Evolutionary conservation across 768 basidiomycete species (phyloP).

Genomic region (Floccularia luteovirens): DNA sequence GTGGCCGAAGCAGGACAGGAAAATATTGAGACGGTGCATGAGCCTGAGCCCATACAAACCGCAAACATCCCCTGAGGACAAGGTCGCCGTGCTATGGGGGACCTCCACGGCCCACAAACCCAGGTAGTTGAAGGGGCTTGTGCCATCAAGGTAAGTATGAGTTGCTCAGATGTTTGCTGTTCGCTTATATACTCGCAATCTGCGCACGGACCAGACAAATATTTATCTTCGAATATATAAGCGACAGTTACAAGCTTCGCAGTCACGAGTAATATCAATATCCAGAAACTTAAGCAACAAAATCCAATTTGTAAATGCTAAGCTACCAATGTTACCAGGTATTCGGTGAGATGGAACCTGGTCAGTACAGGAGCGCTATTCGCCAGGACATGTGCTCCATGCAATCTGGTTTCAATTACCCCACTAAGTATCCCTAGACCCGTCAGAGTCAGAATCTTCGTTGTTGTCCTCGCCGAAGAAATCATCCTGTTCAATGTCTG

Average conservation of each 20-base stretch:
- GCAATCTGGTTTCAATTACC: too few relatives aligned
- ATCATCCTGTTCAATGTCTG: conserved; percentile 22
- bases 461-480: conserved; percentile 35
- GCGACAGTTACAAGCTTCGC: too few relatives aligned
- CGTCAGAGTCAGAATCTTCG: too few relatives aligned
- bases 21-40: conserved; percentile 75
- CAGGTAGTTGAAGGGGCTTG: conserved; percentile 34
- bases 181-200: conserved; percentile 11
- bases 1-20: conserved; percentile 58
- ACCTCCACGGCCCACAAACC: conserved; percentile 39
- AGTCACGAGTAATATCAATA: too few relatives aligned
- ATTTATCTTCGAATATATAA: conserved; percentile 41
- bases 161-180: conserved; percentile 5
- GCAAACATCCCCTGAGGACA: conserved; percentile 42
- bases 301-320: too few relatives aligned
- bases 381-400: too few relatives aligned
- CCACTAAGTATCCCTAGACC: too few relatives aligned
- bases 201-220: conserved; percentile 21
- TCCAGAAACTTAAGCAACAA: too few relatives aligned
- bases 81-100: conserved; percentile 54
- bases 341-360: too few relatives aligned
- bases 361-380: too few relatives aligned
- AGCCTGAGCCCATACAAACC: conserved; percentile 61
- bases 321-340: too few relatives aligned
- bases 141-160: conserved; percentile 55